These are phyloP conservation scores for Skeletonema marinoi DNA, from an alignment of 108 stramenopile species.

Conservation along the genomic window DNA sequence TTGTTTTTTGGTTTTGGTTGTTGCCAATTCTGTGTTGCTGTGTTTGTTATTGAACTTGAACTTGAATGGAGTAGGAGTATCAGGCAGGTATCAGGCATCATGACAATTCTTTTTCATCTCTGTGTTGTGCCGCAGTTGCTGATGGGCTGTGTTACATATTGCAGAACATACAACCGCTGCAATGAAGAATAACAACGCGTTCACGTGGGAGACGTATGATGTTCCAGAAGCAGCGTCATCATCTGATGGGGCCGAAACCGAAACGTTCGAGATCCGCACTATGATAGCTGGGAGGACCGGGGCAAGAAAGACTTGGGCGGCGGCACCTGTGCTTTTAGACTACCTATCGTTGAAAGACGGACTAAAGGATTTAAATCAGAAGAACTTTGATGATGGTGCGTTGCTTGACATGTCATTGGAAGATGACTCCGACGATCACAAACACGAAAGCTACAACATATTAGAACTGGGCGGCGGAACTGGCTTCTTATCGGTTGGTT, in stretches of 20 bases:
- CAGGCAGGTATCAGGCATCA: neutral
- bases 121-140: too few species aligned
- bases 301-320: neutral
- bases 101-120: neutral
- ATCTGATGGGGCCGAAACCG: neutral
- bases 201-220: neutral
- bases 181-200: neutral
- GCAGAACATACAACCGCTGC: too few species aligned
- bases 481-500: neutral
- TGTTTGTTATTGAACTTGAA: too few species aligned
- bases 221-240: neutral
- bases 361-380: neutral
- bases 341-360: neutral
- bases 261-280: neutral
- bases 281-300: neutral
- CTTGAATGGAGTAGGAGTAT: neutral
- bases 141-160: too few species aligned
- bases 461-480: neutral
- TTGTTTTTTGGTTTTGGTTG: too few species aligned
- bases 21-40: too few species aligned
- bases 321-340: neutral
- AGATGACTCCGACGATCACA: neutral
- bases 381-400: slow-evolving; percentile 1
- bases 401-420: neutral
- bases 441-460: neutral